phyloP scores from a whole-genome alignment of 148 eudicot genomes.

The Heliosperma pusillum region DNA sequence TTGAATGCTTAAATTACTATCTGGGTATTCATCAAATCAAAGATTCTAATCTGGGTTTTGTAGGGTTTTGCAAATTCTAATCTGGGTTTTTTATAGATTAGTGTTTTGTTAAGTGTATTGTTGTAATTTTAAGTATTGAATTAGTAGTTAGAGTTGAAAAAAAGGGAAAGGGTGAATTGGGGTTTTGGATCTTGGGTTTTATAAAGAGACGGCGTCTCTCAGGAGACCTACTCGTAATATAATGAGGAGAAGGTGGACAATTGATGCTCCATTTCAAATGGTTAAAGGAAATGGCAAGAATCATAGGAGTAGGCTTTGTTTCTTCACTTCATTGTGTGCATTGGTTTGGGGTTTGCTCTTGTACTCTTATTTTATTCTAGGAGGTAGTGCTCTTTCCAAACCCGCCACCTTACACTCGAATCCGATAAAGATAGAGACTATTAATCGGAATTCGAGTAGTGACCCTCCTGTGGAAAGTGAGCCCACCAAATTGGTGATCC shows the following conservation, averaged over 20 bases:
- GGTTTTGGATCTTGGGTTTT: no score
- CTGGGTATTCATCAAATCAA: background rate
- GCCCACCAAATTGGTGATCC: conserved; percentile 8
- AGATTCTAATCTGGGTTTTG: conserved; percentile 23
- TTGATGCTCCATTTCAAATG: conserved; percentile 38
- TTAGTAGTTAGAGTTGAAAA: no score
- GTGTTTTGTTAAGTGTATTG: background rate
- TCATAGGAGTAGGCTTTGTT: conserved; percentile 48
- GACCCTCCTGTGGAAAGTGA: conserved; percentile 10
- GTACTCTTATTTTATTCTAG: conserved; percentile 63
- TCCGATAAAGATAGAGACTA: conserved; percentile 31
- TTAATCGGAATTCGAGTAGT: background rate
- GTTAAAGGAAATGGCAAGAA: conserved; percentile 62
- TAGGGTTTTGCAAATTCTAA: background rate
- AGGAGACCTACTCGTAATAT: background rate
- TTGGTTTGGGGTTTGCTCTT: conserved; percentile 69
- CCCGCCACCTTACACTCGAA: conserved; percentile 22
- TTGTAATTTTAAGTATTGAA: background rate
- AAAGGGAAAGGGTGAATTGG: conserved; percentile 18
- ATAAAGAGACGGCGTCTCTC: conserved; percentile 2
- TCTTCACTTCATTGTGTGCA: conserved; percentile 49
- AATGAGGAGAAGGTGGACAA: conserved; percentile 57
- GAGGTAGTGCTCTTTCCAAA: conserved; percentile 29
- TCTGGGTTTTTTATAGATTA: conserved; percentile 2
- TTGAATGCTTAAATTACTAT: background rate